Evolutionary conservation across 495 filamentous ascomycete genomes (phyloP), one percentile per base, ranked within the genome.

Genomic region (Friedmanniomyces simplex): DNA sequence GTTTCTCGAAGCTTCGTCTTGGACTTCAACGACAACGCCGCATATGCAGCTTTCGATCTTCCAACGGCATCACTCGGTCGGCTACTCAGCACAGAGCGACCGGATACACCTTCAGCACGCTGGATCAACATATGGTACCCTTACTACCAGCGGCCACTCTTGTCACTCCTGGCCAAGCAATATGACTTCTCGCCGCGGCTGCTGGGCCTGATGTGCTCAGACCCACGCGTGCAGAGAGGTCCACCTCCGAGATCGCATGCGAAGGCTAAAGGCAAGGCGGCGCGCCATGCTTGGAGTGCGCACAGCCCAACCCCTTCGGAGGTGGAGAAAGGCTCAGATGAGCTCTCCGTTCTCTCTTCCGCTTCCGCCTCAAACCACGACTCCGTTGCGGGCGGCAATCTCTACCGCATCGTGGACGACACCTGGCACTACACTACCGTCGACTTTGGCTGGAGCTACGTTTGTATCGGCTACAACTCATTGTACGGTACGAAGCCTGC

Each of bases 121-220:
- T 91, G 86, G 87, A 88, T 89, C 54, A 86, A 89, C 61, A 77
- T 89, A n/a, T 91, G 85, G 84, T 70, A 76, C 48, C 86, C 85
- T 11, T 78, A 82, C 58, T 65, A 71, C 28, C 84, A 90, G 58
- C 73, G 68, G 36, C 72, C 77, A 0, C 63, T 75, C 0, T 76
- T 89, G 34, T 72, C 75, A 66, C 49, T 68, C 13, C 68, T 86
- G 30, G 75, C 80, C 20, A 67, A 71, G 21, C 71, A 77, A 39
- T 91, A 88, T 64, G 79, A 78, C 21, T 82, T 89, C 52, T 87
- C 85, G 0, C 79, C 80, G 14, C 76, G 86, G 58, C 70, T 89
- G 22, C 74, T 81, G 37, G 81, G 77, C 14, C 68, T 88, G 64
- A 86, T 89, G 80, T 76, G 76, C 60, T 79, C 78, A 13, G 71